Evolutionary conservation across 2,329 filamentous ascomycete genomes (phyloP).

Genomic region (Westerdykella sp.): DNA sequence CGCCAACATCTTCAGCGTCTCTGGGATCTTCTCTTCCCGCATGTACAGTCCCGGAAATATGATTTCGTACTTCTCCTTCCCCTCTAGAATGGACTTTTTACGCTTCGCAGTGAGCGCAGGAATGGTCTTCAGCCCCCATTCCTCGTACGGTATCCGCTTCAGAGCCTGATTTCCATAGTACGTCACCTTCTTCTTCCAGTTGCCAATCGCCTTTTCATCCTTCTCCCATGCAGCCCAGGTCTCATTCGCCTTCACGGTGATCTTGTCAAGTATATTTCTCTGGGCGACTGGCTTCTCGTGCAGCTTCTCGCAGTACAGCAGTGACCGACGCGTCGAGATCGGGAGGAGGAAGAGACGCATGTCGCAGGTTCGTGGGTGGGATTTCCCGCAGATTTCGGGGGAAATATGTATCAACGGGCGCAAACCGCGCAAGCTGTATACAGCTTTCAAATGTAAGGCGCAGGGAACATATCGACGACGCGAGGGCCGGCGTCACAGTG

Average conservation of each 20-base stretch:
- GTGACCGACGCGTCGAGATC: conserved; percentile 80
- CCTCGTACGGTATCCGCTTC: conserved; percentile 84
- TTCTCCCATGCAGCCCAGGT: conserved; percentile 86
- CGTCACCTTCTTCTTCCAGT: conserved; percentile 86
- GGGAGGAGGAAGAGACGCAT: conserved; percentile 96
- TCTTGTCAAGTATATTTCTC: conserved; percentile 60
- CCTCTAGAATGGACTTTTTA: conserved; percentile 57
- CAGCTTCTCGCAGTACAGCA: conserved; percentile 84
- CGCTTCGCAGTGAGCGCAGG: conserved; percentile 68
- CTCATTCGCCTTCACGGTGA: conserved; percentile 63
- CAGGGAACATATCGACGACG: conserved; percentile 14
- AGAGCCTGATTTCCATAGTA: conserved; percentile 80
- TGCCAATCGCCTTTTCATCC: conserved; percentile 53
- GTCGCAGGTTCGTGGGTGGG: conserved; percentile 5
- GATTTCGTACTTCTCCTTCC: conserved; percentile 62
- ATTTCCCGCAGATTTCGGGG: neutral
- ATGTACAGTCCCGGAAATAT: conserved; percentile 70
- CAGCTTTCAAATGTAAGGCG: conserved; percentile 8
- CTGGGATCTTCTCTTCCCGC: conserved; percentile 55
- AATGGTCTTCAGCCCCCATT: conserved; percentile 96
- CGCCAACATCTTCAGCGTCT: conserved; percentile 63
- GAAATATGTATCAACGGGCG: neutral
- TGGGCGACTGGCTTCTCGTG: conserved; percentile 45
- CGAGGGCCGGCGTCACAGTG: too few species aligned
- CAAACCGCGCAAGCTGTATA: too few species aligned